Percentiles rank a stretch among this genome's conserved stretches.
These are phyloP conservation scores for Porpolomopsis calyptriformis DNA, from an alignment of 768 basidiomycete species.

Conservation along the genomic window DNA sequence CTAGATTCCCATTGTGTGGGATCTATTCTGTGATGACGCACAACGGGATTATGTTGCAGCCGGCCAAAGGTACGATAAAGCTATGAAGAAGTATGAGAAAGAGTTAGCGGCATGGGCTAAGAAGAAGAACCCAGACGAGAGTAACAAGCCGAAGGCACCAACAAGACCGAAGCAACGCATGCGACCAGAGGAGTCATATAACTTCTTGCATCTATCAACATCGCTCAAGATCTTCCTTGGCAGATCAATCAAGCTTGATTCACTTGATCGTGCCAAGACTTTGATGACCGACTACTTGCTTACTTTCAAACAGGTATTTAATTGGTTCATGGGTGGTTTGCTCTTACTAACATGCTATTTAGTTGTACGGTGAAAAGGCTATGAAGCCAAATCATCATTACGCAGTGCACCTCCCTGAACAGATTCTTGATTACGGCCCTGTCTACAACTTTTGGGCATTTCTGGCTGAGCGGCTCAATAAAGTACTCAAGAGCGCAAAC, in stretches of 20 bases:
- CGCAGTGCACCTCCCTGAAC: conserved; percentile 16
- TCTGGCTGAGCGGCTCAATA: conserved; percentile 20
- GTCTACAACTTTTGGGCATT: conserved; percentile 23
- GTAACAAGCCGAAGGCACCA: conserved; percentile 2
- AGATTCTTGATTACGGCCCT: conserved; percentile 18
- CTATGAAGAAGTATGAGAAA: conserved; percentile 1
- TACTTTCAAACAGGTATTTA: too few species aligned
- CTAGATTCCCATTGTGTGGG: conserved; percentile 19
- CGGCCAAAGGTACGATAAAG: conserved; percentile 4
- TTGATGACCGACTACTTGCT: too few species aligned
- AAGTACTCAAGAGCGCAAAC: conserved; percentile 20
- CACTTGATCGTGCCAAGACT: too few species aligned
- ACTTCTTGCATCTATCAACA: conserved; percentile 1
- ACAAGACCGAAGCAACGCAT: background rate
- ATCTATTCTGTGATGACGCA: conserved; percentile 9
- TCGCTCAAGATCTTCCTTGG: background rate
- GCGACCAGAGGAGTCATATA: background rate
- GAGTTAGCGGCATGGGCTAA: background rate
- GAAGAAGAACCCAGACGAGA: background rate
- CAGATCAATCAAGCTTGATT: too few species aligned
- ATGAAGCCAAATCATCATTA: conserved; percentile 25
- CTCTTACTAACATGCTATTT: too few species aligned
- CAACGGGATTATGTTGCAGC: too few species aligned
- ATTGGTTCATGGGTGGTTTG: too few species aligned
- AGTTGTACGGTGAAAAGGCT: conserved; percentile 17